Evolutionary conservation across 2,329 filamentous ascomycete species (phyloP).

Genomic region (Aspergillus puulaauensis): DNA sequence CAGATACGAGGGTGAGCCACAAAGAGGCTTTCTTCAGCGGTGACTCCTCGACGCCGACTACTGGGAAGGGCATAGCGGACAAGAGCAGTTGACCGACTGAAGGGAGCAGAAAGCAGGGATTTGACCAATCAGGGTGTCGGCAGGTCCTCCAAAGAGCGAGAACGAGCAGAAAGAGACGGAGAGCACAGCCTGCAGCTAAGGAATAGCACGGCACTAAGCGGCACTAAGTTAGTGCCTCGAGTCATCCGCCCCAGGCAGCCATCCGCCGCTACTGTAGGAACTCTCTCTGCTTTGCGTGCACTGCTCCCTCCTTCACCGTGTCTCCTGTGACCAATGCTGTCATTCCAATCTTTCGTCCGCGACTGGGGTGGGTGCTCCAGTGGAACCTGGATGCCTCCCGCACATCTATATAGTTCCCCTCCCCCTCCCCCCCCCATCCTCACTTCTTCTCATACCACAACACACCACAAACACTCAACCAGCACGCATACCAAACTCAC

Average conservation of each 20-base stretch:
- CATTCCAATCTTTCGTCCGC: constrained; percentile 12
- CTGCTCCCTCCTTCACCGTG: too few relatives aligned
- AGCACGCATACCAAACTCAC: background rate
- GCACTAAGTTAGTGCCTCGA: constrained; percentile 12
- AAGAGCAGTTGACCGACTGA: constrained; percentile 12
- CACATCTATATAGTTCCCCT: constrained; percentile 13
- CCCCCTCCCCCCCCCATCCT: background rate
- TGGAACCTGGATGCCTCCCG: constrained; percentile 13
- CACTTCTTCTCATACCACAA: background rate
- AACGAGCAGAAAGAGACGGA: background rate
- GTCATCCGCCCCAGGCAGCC: constrained; percentile 16
- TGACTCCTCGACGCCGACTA: constrained; percentile 16
- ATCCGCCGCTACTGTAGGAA: constrained; percentile 11
- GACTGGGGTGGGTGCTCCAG: background rate
- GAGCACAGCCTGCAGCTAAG: constrained; percentile 16
- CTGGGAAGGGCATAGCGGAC: constrained; percentile 5
- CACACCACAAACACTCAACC: background rate
- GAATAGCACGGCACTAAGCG: background rate
- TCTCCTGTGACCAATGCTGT: constrained; percentile 20
- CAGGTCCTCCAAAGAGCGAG: constrained; percentile 9
- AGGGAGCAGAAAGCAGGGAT: background rate
- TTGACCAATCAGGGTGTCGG: constrained; percentile 11
- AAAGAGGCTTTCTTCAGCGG: background rate
- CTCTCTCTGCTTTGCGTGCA: background rate
- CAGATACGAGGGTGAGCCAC: constrained; percentile 22